A percentile compares a stretch with the other conserved stretches of the same genome.
phyloP scores from a whole-genome alignment of 192 early-diverging fungal genomes.

The Coemansia reversa region DNA sequence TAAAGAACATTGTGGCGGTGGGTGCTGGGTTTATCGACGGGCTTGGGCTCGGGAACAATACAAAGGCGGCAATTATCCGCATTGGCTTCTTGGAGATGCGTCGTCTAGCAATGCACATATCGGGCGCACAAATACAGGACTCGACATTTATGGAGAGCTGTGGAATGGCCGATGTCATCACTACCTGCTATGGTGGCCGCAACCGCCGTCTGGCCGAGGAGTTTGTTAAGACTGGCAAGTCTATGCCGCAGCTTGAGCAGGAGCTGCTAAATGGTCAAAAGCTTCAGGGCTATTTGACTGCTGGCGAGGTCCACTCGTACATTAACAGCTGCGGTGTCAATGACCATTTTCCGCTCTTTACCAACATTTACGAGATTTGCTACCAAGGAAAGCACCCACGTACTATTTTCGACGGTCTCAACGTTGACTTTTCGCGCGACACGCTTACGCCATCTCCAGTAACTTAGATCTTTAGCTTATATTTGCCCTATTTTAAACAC shows the following conservation, averaged over 20 bases:
- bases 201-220: conserved; percentile 93
- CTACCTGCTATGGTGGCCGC: conserved; percentile 95
- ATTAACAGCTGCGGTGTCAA: conserved; percentile 62
- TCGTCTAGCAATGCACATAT: conserved; percentile 84
- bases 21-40: conserved; percentile 96
- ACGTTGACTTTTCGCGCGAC: conserved; percentile 52
- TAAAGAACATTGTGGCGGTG: conserved; percentile 98
- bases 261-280: conserved; percentile 97
- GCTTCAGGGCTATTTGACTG: conserved; percentile 91
- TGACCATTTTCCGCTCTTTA: conserved; percentile 89
- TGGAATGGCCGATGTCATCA: conserved; percentile 95
- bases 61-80: conserved; percentile 97
- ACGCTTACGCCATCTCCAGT: conserved; percentile 18
- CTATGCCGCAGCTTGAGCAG: conserved; percentile 86
- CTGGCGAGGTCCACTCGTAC: conserved; percentile 82
- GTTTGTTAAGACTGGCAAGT: conserved; percentile 86
- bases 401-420: conserved; percentile 59
- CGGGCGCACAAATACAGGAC: conserved; percentile 75
- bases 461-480: not conserved
- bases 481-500: not conserved
- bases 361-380: conserved; percentile 87
- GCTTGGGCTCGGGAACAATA: conserved; percentile 88
- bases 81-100: conserved; percentile 95
- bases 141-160: conserved; percentile 97
- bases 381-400: conserved; percentile 74